phyloP scores from a whole-genome alignment of 2,329 filamentous ascomycete genomes.

The Penicillium sp. region DNA sequence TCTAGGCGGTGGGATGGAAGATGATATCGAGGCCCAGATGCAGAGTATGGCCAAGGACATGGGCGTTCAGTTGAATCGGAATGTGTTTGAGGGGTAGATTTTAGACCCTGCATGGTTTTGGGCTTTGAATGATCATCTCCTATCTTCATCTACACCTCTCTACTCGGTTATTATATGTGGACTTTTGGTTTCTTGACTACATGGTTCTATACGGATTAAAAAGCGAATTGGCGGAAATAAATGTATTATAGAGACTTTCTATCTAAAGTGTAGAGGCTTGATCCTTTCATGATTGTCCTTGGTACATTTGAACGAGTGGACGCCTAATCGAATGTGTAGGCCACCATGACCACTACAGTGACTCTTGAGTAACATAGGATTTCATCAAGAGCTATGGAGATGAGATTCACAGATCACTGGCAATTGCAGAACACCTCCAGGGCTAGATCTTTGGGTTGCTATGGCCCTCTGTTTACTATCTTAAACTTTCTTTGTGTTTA shows the following conservation, averaged over 20 bases:
- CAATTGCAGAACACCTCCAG: too few relatives aligned
- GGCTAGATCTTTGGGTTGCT: too few relatives aligned
- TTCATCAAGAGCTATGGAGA: too few relatives aligned
- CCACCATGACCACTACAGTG: not conserved
- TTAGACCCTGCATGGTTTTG: not conserved
- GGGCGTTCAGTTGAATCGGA: conserved; percentile 83
- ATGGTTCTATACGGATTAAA: not conserved
- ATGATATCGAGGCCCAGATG: conserved; percentile 86
- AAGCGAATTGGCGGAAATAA: not conserved
- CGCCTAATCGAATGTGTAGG: not conserved
- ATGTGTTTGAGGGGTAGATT: conserved; percentile 73
- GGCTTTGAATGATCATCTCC: not conserved
- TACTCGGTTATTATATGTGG: not conserved
- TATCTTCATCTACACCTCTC: not conserved
- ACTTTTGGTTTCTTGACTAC: not conserved
- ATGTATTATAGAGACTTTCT: not conserved
- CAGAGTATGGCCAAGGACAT: conserved; percentile 81
- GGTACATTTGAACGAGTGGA: not conserved
- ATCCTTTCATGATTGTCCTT: not conserved
- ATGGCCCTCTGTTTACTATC: too few relatives aligned
- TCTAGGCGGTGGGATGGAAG: conserved; percentile 80
- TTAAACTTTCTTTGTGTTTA: too few relatives aligned
- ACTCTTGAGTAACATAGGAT: too few relatives aligned
- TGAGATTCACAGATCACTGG: too few relatives aligned
- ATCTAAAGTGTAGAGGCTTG: not conserved